Evolutionary conservation across 192 early-diverging fungal species (phyloP).

Genomic region (Backusella australiensis): DNA sequence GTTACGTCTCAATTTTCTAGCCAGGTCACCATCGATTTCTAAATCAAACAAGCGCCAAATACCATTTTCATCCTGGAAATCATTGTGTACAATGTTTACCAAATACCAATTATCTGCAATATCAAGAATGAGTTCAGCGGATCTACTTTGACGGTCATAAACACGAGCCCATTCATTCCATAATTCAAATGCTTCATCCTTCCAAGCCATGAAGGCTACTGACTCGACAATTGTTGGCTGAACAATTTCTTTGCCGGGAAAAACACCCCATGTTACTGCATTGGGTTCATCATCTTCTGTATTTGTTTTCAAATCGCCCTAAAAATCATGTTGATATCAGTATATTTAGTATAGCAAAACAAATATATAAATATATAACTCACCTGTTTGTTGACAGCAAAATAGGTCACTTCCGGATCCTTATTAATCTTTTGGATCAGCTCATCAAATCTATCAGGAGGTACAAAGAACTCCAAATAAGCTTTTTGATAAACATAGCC

Average conservation of each 20-base stretch:
- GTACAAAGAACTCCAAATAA: conserved; percentile 94
- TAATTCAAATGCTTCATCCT: conserved; percentile 93
- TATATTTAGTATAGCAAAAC: background rate
- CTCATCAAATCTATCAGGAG: conserved; percentile 62
- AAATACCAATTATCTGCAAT: conserved; percentile 81
- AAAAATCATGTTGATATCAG: background rate
- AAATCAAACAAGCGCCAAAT: conserved; percentile 67
- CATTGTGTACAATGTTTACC: conserved; percentile 94
- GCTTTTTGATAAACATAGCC: conserved; percentile 97
- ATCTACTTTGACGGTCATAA: conserved; percentile 51
- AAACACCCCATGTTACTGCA: conserved; percentile 98
- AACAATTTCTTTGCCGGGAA: conserved; percentile 94
- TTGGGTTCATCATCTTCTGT: conserved; percentile 77
- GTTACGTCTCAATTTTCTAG: conserved; percentile 17
- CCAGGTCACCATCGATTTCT: conserved; percentile 34
- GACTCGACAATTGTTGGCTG: conserved; percentile 95
- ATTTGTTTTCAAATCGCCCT: conserved; percentile 86
- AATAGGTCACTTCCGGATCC: conserved; percentile 76
- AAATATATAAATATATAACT: background rate
- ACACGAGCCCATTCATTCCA: conserved; percentile 86
- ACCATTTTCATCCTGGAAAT: conserved; percentile 69
- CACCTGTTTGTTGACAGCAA: conserved; percentile 78
- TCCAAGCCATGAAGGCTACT: conserved; percentile 90
- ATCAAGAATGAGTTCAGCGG: conserved; percentile 45
- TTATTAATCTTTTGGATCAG: conserved; percentile 58